Percentiles rank a stretch among this genome's conserved stretches.
phyloP scores from a whole-genome alignment of 495 filamentous ascomycete species.

The Xylaria acuta region DNA sequence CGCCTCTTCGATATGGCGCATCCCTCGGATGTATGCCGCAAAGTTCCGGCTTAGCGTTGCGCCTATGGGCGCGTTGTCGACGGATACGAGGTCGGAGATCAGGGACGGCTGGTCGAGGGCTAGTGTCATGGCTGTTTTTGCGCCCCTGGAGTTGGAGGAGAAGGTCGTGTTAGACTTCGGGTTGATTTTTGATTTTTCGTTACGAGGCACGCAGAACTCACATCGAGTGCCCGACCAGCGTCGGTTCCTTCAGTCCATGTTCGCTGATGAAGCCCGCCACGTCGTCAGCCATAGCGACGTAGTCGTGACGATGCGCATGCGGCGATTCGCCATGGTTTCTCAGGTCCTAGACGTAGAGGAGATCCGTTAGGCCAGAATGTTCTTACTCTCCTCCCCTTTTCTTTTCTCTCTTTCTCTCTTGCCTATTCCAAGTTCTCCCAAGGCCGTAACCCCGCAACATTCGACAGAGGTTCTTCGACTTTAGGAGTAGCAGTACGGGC shows the following conservation, averaged over 20 bases:
- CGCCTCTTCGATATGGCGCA: slow-evolving; percentile 78
- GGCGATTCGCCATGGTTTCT: slow-evolving; percentile 94
- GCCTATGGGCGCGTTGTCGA: slow-evolving; percentile 93
- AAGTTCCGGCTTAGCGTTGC: slow-evolving; percentile 76
- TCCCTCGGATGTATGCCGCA: slow-evolving; percentile 79
- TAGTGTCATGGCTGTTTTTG: slow-evolving; percentile 91
- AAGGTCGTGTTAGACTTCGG: slow-evolving; percentile 9
- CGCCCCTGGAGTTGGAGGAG: slow-evolving; percentile 67
- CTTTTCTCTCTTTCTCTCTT: not conserved
- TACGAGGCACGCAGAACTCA: slow-evolving; percentile 45
- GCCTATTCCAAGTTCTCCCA: too few relatives aligned
- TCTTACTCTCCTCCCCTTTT: not conserved
- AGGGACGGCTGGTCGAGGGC: slow-evolving; percentile 71
- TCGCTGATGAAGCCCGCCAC: slow-evolving; percentile 79
- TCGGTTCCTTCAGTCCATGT: slow-evolving; percentile 71
- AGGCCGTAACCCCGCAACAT: not conserved
- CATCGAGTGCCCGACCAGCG: slow-evolving; percentile 96
- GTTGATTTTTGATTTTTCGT: not conserved
- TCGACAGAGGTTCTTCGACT: not conserved
- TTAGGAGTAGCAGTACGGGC: slow-evolving; percentile 32
- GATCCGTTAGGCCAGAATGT: slow-evolving; percentile 24
- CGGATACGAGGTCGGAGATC: slow-evolving; percentile 73
- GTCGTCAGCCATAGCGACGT: slow-evolving; percentile 85
- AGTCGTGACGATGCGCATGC: slow-evolving; percentile 79
- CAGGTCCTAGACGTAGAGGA: slow-evolving; percentile 70